A percentile compares a stretch with the other conserved stretches of the same genome.
phyloP scores from a whole-genome alignment of 2,329 filamentous ascomycete species.

The Apiospora arundinis region DNA sequence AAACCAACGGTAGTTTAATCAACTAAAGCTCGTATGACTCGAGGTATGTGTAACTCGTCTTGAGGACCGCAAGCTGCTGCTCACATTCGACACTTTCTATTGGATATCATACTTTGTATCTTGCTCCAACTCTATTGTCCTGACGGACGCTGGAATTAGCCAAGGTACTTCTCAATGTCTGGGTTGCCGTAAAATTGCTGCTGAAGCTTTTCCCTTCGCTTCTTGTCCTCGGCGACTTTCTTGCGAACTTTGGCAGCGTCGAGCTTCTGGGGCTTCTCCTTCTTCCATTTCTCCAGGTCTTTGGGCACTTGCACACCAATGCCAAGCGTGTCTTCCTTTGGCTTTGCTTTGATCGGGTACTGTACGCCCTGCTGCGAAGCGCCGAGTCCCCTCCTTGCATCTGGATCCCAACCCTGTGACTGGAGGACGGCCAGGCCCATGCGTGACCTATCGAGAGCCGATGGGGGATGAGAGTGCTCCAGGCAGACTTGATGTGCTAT shows the following conservation, averaged over 20 bases:
- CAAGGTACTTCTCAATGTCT: constrained; percentile 79
- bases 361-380: constrained; percentile 73
- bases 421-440: constrained; percentile 73
- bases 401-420: constrained; percentile 76
- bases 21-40: too few relatives aligned
- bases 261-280: constrained; percentile 55
- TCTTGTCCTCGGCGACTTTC: constrained; percentile 66
- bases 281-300: constrained; percentile 46
- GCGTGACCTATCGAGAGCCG: constrained; percentile 70
- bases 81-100: neutral
- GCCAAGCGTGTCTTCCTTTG: constrained; percentile 78
- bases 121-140: neutral
- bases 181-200: constrained; percentile 76
- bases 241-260: constrained; percentile 75
- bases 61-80: neutral
- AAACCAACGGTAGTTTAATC: too few relatives aligned
- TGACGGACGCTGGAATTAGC: constrained; percentile 35
- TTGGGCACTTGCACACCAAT: constrained; percentile 63
- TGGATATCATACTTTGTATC: neutral
- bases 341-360: constrained; percentile 74
- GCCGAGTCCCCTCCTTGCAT: constrained; percentile 75
- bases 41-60: neutral
- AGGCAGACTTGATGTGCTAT: constrained; percentile 76
- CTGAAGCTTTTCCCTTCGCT: constrained; percentile 67
- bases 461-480: constrained; percentile 73